Evolutionary conservation across 129 eudicot genomes (phyloP), one percentile per base, ranked within the genome.

Genomic region (Chrysanthemum makinoi): DNA sequence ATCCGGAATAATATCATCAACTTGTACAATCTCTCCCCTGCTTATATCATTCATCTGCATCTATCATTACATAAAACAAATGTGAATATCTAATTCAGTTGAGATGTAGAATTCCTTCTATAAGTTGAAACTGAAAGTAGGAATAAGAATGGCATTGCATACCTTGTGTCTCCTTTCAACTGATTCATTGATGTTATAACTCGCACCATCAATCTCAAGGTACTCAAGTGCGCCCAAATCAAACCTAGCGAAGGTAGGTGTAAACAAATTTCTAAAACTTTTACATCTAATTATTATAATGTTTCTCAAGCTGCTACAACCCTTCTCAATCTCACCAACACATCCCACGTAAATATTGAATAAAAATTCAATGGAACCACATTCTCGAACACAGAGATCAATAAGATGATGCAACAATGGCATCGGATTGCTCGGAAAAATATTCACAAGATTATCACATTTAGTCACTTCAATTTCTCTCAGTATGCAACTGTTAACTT

Each of bases 381-480:
- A 70, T 0, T 6, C 1, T 3, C 0, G 0, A 12, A 70, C 55
- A 17, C 9, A 0, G 19, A 70, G 19, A 2, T 6, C 3, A 35
- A 54, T 54, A 0, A 56, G 65, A 39, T 56, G 44, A 39, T 6
- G 22, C 10, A 70, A 3, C 43, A 70, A 39, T 18, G 54, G 26
- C 35, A 70, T 18, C 2, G 44, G 65, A 70, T 70, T 56, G 15
- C 22, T 12, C 22, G 65, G 70, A 66, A 66, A 47, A 17, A 66
- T 14, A 46, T 47, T 66, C 75, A 35, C 54, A 55, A 70, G 75
- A 30, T 19, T 65, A 18, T 70, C 1, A 54, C 74, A 66, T 9
- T 0, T 0, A 0, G 0, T 0, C 61, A 68, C 61, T 2, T 0
- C 1, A 8, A 68, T 26, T 24, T 50, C 3, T 26, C 60, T 22